A percentile compares a stretch with the other conserved stretches of the same genome.
Evolutionary conservation across 2,329 filamentous ascomycete species (phyloP).

Genomic region (Penicillium sp.): DNA sequence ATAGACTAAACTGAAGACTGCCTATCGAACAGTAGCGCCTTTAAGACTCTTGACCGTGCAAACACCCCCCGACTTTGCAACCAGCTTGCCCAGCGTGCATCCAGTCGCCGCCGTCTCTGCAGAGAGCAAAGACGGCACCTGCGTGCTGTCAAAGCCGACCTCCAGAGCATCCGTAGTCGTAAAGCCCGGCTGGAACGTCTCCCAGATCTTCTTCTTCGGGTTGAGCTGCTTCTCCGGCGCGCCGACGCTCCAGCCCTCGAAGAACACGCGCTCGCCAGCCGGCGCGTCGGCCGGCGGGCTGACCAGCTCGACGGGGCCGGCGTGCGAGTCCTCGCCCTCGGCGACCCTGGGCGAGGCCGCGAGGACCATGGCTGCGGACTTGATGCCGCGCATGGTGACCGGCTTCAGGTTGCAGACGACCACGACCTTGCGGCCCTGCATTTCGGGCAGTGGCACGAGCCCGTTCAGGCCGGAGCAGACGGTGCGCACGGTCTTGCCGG

Average conservation of each 20-base stretch:
- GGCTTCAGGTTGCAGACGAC: conserved; percentile 98
- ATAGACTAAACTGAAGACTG: background rate
- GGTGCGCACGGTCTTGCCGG: conserved; percentile 86
- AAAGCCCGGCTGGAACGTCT: conserved; percentile 93
- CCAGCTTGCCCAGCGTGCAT: conserved; percentile 57
- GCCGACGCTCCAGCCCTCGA: conserved; percentile 82
- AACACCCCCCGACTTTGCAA: conserved; percentile 70
- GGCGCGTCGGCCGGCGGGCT: conserved; percentile 71
- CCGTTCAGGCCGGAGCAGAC: conserved; percentile 97
- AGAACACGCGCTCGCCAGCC: conserved; percentile 84
- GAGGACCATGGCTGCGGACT: conserved; percentile 83
- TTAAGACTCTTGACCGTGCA: conserved; percentile 81
- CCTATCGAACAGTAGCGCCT: conserved; percentile 75
- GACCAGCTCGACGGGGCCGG: conserved; percentile 87
- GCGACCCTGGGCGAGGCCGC: conserved; percentile 81
- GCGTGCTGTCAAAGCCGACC: conserved; percentile 79
- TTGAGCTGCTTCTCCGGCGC: conserved; percentile 92
- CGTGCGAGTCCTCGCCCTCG: conserved; percentile 82
- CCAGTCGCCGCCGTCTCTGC: conserved; percentile 55
- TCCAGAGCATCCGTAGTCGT: conserved; percentile 77
- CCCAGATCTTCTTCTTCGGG: conserved; percentile 99
- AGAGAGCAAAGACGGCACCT: conserved; percentile 70
- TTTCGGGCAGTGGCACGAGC: conserved; percentile 84
- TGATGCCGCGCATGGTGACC: conserved; percentile 94
- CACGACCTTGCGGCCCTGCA: conserved; percentile 94